These are phyloP conservation scores for Colletotrichum sp. DNA, from an alignment of 2,329 filamentous ascomycete species.

Conservation along the genomic window DNA sequence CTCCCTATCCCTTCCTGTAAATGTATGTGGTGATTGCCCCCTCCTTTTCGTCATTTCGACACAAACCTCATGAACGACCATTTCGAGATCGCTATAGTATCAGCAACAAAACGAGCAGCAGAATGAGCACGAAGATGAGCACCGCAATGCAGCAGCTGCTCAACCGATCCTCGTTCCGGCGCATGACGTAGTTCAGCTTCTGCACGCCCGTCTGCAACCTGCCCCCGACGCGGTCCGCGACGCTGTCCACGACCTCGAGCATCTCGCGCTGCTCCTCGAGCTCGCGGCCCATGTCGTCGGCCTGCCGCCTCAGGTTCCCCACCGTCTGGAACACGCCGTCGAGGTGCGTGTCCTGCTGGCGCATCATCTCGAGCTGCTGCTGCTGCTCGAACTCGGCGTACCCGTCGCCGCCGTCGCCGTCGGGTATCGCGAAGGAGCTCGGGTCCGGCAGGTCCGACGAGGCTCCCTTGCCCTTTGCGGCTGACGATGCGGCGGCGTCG, in stretches of 20 bases:
- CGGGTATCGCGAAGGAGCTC: slow-evolving; percentile 63
- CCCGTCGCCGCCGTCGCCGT: slow-evolving; percentile 61
- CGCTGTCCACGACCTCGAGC: slow-evolving; percentile 81
- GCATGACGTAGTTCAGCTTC: slow-evolving; percentile 84
- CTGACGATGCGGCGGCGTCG: slow-evolving; percentile 21
- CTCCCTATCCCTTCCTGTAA: not conserved
- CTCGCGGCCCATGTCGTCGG: slow-evolving; percentile 94
- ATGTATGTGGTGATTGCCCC: not conserved
- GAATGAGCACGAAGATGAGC: slow-evolving; percentile 85
- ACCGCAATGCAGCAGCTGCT: slow-evolving; percentile 92
- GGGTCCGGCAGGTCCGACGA: slow-evolving; percentile 56
- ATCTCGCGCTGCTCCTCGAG: slow-evolving; percentile 93
- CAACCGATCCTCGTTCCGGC: slow-evolving; percentile 84
- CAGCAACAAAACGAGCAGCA: slow-evolving; percentile 81
- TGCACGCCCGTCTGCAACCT: slow-evolving; percentile 86
- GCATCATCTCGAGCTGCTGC: slow-evolving; percentile 89
- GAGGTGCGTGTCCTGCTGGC: slow-evolving; percentile 90
- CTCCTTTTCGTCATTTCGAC: not conserved
- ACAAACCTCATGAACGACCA: not conserved
- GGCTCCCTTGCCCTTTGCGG: slow-evolving; percentile 35
- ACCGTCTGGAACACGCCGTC: slow-evolving; percentile 94
- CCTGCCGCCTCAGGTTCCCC: slow-evolving; percentile 87
- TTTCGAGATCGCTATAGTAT: slow-evolving; percentile 50
- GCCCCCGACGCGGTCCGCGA: slow-evolving; percentile 87
- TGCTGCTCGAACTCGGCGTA: slow-evolving; percentile 86